Evolutionary conservation across 106 monocot species (phyloP).

Genomic region (Dioscorea dumetorum): DNA sequence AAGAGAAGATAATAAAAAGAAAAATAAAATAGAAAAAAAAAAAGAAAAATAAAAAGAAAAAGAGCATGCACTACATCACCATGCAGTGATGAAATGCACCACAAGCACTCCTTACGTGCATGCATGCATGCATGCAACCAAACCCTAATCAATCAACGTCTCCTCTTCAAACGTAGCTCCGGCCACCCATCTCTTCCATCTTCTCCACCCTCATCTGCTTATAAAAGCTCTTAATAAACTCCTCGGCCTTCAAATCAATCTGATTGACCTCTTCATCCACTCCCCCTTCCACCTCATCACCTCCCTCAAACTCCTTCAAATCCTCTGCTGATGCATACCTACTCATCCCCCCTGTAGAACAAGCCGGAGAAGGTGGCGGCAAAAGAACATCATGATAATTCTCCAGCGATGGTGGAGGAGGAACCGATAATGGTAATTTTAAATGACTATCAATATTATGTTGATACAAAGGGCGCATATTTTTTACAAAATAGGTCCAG

Average conservation of each 20-base stretch:
- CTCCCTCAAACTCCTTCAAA: neutral
- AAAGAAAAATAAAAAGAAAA: too few species aligned
- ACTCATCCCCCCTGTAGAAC: neutral
- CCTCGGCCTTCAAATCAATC: conserved; percentile 12
- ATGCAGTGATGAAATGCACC: neutral
- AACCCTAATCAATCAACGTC: neutral
- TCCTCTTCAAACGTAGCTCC: neutral
- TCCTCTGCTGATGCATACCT: conserved; percentile 10
- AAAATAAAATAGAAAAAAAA: neutral
- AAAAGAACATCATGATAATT: neutral
- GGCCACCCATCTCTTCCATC: neutral
- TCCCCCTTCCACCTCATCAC: neutral
- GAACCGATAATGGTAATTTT: neutral
- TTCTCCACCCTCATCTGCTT: conserved; percentile 11
- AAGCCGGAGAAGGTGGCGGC: neutral
- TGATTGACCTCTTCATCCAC: neutral
- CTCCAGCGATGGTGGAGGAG: neutral
- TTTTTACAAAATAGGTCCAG: neutral
- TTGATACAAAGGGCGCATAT: neutral
- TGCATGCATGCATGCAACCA: neutral
- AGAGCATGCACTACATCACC: too few species aligned
- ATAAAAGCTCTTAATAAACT: conserved; percentile 10
- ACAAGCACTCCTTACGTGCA: neutral
- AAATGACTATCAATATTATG: neutral
- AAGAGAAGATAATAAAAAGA: too few species aligned